Percentiles rank a stretch among this genome's conserved stretches.
Conservation (phyloP, 257 asterid species). For the Jasminum sambac region DNA sequence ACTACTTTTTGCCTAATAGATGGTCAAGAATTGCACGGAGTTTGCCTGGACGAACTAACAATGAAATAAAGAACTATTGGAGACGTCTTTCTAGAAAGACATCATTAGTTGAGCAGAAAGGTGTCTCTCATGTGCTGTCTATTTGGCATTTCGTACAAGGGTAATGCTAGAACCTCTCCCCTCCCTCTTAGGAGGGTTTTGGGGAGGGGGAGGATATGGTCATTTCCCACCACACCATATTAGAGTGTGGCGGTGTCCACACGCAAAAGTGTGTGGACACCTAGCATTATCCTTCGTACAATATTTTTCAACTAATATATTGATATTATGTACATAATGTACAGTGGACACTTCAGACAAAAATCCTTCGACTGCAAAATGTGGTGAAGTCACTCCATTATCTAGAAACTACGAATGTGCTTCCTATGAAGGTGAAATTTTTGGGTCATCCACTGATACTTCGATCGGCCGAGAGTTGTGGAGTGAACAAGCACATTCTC, state of each 20-base stretch:
- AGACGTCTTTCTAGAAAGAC: constrained; percentile 51
- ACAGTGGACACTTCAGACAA: constrained; percentile 8
- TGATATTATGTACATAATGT: neutral
- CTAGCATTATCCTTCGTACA: too few relatives aligned
- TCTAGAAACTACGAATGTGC: constrained; percentile 18
- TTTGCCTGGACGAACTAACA: constrained; percentile 81
- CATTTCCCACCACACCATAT: too few relatives aligned
- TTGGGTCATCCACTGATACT: constrained; percentile 20
- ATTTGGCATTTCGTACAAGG: too few relatives aligned
- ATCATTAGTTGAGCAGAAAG: constrained; percentile 29
- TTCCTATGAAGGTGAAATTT: constrained; percentile 4
- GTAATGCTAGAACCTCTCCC: too few relatives aligned
- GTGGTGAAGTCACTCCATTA: constrained; percentile 19
- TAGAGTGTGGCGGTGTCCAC: too few relatives aligned
- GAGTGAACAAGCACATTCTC: constrained; percentile 25
- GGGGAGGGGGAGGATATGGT: too few relatives aligned
- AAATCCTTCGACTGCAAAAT: too few relatives aligned
- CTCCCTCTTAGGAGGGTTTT: too few relatives aligned
- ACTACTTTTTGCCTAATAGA: constrained; percentile 30
- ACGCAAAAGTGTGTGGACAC: too few relatives aligned
- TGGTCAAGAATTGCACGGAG: constrained; percentile 75
- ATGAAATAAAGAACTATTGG: constrained; percentile 81
- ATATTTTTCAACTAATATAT: too few relatives aligned
- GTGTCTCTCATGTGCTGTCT: neutral
- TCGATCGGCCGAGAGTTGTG: constrained; percentile 20